These are phyloP conservation scores for Perkinsus olseni DNA, from an alignment of 169 alveolate species.

Conservation along the genomic window DNA sequence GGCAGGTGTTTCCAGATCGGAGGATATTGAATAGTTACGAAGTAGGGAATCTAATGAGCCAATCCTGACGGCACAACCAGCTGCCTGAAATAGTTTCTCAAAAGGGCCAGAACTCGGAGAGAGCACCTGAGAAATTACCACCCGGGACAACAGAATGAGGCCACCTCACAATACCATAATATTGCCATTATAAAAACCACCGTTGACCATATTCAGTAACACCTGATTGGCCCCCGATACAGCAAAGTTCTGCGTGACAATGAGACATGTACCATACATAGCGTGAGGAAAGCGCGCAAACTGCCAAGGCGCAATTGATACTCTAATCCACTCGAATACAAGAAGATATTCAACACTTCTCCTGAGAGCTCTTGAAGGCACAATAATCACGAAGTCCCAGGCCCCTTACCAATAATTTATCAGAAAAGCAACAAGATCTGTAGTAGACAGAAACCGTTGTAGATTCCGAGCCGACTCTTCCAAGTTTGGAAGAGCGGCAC, in stretches of 20 bases:
- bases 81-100: background rate
- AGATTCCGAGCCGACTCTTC: no score
- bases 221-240: constrained; percentile 12
- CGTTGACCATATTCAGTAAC: constrained; percentile 3
- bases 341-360: no score
- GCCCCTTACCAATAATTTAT: no score
- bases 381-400: no score
- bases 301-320: no score
- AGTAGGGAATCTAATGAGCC: background rate
- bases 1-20: background rate
- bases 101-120: constrained; percentile 2
- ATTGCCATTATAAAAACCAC: background rate
- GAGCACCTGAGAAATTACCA: background rate
- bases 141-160: no score
- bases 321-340: no score
- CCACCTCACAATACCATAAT: background rate
- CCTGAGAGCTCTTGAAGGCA: no score
- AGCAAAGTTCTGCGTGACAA: constrained; percentile 1
- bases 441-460: no score
- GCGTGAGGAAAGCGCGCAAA: background rate
- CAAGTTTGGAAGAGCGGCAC: background rate
- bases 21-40: background rate
- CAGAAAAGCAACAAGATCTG: no score
- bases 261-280: background rate
- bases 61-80: background rate